phyloP scores from a whole-genome alignment of 1,284 basidiomycete genomes.

The Microbotryomycetes sp. region DNA sequence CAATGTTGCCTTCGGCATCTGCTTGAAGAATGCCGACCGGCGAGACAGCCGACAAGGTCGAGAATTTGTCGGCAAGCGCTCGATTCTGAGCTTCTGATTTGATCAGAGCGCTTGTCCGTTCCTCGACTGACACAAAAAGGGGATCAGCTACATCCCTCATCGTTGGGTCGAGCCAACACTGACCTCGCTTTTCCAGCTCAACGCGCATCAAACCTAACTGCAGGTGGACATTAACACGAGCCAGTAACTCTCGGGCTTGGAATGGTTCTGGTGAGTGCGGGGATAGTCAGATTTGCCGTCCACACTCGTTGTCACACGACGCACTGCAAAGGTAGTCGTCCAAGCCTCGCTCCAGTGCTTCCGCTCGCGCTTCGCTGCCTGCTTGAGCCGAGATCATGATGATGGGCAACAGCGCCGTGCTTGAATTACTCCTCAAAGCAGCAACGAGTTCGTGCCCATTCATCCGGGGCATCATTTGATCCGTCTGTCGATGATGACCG shows the following conservation, averaged over 20 bases:
- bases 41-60: conserved; percentile 31
- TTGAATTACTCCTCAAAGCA: conserved; percentile 25
- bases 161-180: too few relatives aligned
- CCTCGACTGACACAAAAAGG: conserved; percentile 18
- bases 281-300: background rate
- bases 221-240: conserved; percentile 33
- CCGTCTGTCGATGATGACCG: background rate
- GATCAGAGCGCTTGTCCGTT: conserved; percentile 33
- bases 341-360: conserved; percentile 34
- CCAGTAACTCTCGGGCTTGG: conserved; percentile 35
- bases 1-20: conserved; percentile 18
- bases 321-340: conserved; percentile 31
- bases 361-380: conserved; percentile 34
- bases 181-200: conserved; percentile 30
- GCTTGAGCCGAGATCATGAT: conserved; percentile 36
- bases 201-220: conserved; percentile 35
- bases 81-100: conserved; percentile 32
- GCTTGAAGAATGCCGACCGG: conserved; percentile 35
- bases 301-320: background rate
- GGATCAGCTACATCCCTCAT: background rate
- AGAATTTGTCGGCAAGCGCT: conserved; percentile 32
- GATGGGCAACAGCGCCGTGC: conserved; percentile 29
- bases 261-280: conserved; percentile 31
- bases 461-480: conserved; percentile 26
- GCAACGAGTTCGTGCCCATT: conserved; percentile 31